A percentile compares a stretch with the other conserved stretches of the same genome.
phyloP scores from a whole-genome alignment of 805 yeast genomes.

The Cyberlindnera misumaiensis region DNA sequence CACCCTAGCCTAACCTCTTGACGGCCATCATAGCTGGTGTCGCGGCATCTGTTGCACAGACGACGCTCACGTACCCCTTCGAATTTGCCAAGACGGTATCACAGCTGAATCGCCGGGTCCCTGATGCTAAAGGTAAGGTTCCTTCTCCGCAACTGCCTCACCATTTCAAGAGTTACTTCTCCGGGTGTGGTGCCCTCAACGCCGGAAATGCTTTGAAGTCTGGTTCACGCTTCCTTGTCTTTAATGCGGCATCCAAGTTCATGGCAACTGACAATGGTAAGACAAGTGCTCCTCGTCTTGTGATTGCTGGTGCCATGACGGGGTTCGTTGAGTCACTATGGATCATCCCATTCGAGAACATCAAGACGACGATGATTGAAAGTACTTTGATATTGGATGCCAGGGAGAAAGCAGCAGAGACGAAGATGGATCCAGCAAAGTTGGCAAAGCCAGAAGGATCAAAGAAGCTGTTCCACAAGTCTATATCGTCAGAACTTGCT shows the following conservation, averaged over 20 bases:
- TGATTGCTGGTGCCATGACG: constrained; percentile 78
- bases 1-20: constrained; percentile 33
- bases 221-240: constrained; percentile 62
- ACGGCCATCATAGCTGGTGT: constrained; percentile 57
- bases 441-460: constrained; percentile 7
- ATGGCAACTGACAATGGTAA: constrained; percentile 53
- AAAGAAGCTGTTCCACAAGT: constrained; percentile 27
- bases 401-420: constrained; percentile 12
- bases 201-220: constrained; percentile 72
- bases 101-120: constrained; percentile 45
- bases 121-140: constrained; percentile 25
- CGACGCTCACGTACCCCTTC: constrained; percentile 63
- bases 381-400: constrained; percentile 37
- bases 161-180: constrained; percentile 30
- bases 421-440: no score
- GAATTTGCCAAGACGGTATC: constrained; percentile 62
- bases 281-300: constrained; percentile 71
- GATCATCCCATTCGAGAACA: constrained; percentile 86
- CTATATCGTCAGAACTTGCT: constrained; percentile 11
- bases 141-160: constrained; percentile 20
- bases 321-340: constrained; percentile 77
- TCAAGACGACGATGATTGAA: constrained; percentile 76
- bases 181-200: constrained; percentile 73
- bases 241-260: constrained; percentile 66
- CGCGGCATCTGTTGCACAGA: constrained; percentile 55